Evolutionary conservation across 805 yeast species (phyloP).

Genomic region (Saccharomycopsis sp.): DNA sequence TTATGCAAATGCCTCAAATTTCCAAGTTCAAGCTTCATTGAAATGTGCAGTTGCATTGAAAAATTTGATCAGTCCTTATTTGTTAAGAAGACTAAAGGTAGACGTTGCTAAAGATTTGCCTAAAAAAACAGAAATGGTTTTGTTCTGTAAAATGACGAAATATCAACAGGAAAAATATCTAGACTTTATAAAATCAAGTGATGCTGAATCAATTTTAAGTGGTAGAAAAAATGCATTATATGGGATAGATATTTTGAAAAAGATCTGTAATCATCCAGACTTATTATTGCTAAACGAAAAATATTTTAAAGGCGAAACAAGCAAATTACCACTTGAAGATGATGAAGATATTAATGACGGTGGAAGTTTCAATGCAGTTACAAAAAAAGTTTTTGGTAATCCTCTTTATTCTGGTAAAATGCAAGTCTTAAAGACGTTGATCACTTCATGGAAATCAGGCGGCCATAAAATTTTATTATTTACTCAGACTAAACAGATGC

Average conservation of each 20-base stretch:
- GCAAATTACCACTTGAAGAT: neutral
- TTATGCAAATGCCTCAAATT: slow-evolving; percentile 91
- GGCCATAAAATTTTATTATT: slow-evolving; percentile 77
- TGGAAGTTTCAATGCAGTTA: slow-evolving; percentile 20
- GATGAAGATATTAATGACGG: slow-evolving; percentile 25
- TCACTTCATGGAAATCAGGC: slow-evolving; percentile 67
- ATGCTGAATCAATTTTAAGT: slow-evolving; percentile 54
- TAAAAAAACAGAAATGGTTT: slow-evolving; percentile 84
- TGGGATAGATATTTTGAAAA: slow-evolving; percentile 85
- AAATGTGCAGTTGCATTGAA: slow-evolving; percentile 89
- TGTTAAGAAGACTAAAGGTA: slow-evolving; percentile 75
- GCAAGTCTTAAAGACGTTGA: slow-evolving; percentile 71
- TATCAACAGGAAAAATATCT: slow-evolving; percentile 66
- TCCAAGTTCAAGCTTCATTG: slow-evolving; percentile 93
- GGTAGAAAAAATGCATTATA: slow-evolving; percentile 75
- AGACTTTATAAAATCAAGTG: slow-evolving; percentile 67
- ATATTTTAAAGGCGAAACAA: slow-evolving; percentile 21
- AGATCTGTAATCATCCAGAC: slow-evolving; percentile 96
- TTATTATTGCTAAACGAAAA: slow-evolving; percentile 36
- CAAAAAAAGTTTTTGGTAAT: slow-evolving; percentile 37
- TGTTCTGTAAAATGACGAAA: slow-evolving; percentile 78
- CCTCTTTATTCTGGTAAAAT: slow-evolving; percentile 72
- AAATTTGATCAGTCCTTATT: slow-evolving; percentile 82
- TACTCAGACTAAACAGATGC: slow-evolving; percentile 90
- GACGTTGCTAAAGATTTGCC: slow-evolving; percentile 96